Evolutionary conservation across 2,329 filamentous ascomycete genomes (phyloP).

Genomic region (Colletotrichum higginsianum): DNA sequence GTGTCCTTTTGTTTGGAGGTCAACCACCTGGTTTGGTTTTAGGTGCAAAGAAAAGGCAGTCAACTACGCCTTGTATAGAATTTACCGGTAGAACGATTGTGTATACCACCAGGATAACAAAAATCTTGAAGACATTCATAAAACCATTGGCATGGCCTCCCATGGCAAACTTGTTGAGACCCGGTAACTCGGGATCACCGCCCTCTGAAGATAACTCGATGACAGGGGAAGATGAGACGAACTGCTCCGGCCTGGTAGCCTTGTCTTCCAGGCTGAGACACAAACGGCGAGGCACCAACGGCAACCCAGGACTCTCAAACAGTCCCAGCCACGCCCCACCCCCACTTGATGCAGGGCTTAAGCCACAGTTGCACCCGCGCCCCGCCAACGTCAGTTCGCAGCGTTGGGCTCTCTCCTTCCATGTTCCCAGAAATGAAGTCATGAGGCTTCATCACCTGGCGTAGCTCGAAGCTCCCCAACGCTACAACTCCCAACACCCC

Average conservation of each 20-base stretch:
- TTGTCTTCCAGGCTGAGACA: not conserved
- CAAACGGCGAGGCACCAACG: not conserved
- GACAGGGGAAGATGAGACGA: conserved; percentile 8
- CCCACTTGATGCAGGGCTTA: conserved; percentile 18
- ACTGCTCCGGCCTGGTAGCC: conserved; percentile 11
- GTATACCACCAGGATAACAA: conserved; percentile 30
- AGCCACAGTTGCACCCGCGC: conserved; percentile 26
- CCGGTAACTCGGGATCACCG: not conserved
- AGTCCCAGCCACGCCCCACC: conserved; percentile 35
- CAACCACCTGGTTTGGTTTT: conserved; percentile 26
- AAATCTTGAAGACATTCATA: conserved; percentile 21
- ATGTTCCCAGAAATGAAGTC: conserved; percentile 39
- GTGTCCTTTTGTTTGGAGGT: conserved; percentile 40
- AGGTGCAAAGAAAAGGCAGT: conserved; percentile 24
- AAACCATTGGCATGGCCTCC: not conserved
- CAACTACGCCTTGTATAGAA: conserved; percentile 28
- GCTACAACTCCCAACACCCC: not conserved
- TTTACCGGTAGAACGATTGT: conserved; percentile 11
- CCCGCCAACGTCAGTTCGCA: conserved; percentile 42
- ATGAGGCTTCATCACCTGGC: conserved; percentile 26
- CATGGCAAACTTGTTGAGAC: not conserved
- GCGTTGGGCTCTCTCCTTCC: conserved; percentile 20
- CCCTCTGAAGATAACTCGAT: no score
- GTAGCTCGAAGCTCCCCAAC: conserved; percentile 29
- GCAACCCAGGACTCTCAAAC: no score